Evolutionary conservation across 2,329 filamentous ascomycete genomes (phyloP).

Genomic region (Leptodontidium sp.): DNA sequence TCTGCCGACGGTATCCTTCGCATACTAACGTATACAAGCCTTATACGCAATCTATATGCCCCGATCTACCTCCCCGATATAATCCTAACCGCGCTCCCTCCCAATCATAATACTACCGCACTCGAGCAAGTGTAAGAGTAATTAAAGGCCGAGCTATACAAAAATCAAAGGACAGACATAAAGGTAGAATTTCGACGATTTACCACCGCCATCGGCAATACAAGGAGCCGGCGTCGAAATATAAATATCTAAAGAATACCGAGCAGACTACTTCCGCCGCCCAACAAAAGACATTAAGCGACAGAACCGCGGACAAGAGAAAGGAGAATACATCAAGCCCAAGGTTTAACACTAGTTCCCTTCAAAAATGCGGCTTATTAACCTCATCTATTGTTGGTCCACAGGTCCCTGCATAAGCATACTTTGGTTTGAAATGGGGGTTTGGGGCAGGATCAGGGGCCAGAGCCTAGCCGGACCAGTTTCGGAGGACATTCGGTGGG

Average conservation of each 20-base stretch:
- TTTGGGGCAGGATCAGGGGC: too few relatives aligned
- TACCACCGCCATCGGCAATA: neutral
- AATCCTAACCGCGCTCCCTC: constrained; percentile 26
- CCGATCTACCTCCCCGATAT: constrained; percentile 29
- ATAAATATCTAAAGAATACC: neutral
- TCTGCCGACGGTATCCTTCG: constrained; percentile 28
- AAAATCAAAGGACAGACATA: neutral
- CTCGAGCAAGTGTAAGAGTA: constrained; percentile 26
- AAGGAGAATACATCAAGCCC: neutral
- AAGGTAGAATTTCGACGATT: neutral
- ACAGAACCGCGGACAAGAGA: neutral
- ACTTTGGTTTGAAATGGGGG: too few relatives aligned
- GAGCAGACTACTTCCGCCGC: constrained; percentile 4
- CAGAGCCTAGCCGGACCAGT: too few relatives aligned
- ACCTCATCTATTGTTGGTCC: neutral
- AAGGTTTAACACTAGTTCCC: neutral
- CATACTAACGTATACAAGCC: constrained; percentile 37
- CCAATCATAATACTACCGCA: constrained; percentile 21
- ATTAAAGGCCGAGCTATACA: neutral
- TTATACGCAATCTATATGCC: constrained; percentile 26
- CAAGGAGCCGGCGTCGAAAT: neutral
- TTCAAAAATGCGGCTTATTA: neutral
- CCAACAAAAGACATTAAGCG: neutral
- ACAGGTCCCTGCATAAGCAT: too few relatives aligned
- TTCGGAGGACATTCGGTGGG: too few relatives aligned